Evolutionary conservation across 2,329 filamentous ascomycete species (phyloP), one percentile per base, ranked within the genome.

Genomic region (Colletotrichum tamarilloi): DNA sequence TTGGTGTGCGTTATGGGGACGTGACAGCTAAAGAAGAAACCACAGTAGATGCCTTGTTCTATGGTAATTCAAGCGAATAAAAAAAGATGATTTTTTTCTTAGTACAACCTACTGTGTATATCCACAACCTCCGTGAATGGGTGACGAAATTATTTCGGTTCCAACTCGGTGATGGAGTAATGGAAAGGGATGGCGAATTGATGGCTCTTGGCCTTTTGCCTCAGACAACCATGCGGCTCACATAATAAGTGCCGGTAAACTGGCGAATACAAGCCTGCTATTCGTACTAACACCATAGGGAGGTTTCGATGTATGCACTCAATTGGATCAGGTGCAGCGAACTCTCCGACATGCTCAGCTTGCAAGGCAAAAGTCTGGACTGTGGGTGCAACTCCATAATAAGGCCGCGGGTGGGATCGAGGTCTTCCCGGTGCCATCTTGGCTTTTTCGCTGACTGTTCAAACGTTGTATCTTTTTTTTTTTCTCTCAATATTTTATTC

Each of bases 121-220:
- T 58, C 52, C 59, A 63, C 66, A 68, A 57, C 14, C 7, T 30
- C 2, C 28, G 63, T 62, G 35, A n/a, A 30, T 26, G 19, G 19
- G 22, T 58, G 49, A 68, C 69, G 69, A 72, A 58, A 68, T 57
- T 46, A 63, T 59, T 42, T 68, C 64, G 69, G 69, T 68, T 35
- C 69, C 69, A 63, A 38, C 58, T 72, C 69, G 64, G 69, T 62
- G 22, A 46, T 56, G 56, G 12, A 9, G 32, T 22, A 24, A 30
- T 24, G 52, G 26, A 11, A 28, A 22, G 52, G 22, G 11, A 24
- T 28, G 6, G 52, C 42, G 42, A 7, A 7, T 49, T 49, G 42
- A 49, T 9, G 19, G 42, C 42, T 42, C 38, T 42, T 42, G 38
- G 38, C 38, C 38, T 16, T 42, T 42, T 42, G 38, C 38, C 38